These are phyloP conservation scores for Xylariaceae sp. DNA, from an alignment of 2,329 filamentous ascomycete genomes.

Conservation along the genomic window DNA sequence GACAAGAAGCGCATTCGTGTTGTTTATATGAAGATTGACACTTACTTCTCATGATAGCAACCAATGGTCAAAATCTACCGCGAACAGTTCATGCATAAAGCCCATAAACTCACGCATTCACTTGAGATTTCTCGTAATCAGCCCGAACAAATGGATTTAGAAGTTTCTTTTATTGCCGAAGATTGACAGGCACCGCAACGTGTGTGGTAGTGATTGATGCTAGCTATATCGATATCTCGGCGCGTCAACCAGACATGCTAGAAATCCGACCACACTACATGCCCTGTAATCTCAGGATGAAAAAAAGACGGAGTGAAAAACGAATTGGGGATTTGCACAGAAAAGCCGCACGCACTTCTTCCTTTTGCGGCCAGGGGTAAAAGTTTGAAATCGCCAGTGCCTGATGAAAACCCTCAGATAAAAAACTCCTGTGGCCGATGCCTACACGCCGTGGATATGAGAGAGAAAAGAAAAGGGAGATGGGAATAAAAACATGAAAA, in stretches of 20 bases:
- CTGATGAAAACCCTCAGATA: background rate
- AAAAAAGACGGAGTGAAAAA: background rate
- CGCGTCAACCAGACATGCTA: background rate
- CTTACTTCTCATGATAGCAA: too few relatives aligned
- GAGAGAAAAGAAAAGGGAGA: background rate
- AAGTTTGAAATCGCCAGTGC: background rate
- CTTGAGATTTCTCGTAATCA: too few relatives aligned
- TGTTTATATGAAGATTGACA: too few relatives aligned
- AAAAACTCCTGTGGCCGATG: slow-evolving; percentile 22
- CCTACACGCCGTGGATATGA: slow-evolving; percentile 9
- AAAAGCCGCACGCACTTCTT: slow-evolving; percentile 4
- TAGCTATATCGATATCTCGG: background rate
- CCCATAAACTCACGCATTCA: too few relatives aligned
- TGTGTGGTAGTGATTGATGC: background rate
- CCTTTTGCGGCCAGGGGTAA: background rate
- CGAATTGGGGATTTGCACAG: slow-evolving; percentile 9
- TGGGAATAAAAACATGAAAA: background rate
- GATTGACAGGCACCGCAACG: background rate
- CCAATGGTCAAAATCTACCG: too few relatives aligned
- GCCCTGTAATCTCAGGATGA: slow-evolving; percentile 4
- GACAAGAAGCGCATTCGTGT: too few relatives aligned
- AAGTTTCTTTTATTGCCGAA: background rate
- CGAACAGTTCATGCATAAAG: too few relatives aligned
- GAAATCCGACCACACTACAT: slow-evolving; percentile 12
- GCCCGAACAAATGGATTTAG: background rate